Conservation (phyloP, 73 alveolate species). For the Effrenium voratum region DNA sequence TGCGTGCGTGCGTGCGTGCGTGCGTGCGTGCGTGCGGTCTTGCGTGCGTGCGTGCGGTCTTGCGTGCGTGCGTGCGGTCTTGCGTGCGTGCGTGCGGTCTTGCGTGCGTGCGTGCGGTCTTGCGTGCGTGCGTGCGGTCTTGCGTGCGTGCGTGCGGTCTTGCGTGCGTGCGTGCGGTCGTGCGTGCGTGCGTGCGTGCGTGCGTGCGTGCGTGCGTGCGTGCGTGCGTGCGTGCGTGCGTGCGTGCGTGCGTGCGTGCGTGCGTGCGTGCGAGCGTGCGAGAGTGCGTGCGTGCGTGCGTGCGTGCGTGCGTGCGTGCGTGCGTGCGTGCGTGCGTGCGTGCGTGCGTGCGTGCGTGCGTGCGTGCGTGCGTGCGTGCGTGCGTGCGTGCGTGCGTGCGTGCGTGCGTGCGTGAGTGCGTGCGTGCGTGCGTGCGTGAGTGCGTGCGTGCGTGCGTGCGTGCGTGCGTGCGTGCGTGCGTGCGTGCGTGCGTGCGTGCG, state of each 20-base stretch:
- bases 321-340: constrained; percentile 25
- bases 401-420: too few relatives aligned
- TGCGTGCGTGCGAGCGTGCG: background rate
- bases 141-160: background rate
- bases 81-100: background rate
- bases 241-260: background rate
- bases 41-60: background rate
- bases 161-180: background rate
- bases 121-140: background rate
- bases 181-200: background rate
- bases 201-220: background rate
- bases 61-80: background rate
- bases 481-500: too few relatives aligned
- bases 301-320: background rate
- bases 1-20: too few relatives aligned
- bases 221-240: background rate
- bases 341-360: constrained; percentile 6
- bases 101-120: background rate
- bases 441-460: too few relatives aligned
- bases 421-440: too few relatives aligned
- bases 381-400: constrained; percentile 30
- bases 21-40: background rate
- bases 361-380: constrained; percentile 25
- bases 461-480: too few relatives aligned
- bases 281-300: background rate